Percentiles rank a stretch among this genome's conserved stretches.
Evolutionary conservation across 257 asterid genomes (phyloP).

Genomic region (Solanum medicagineum): DNA sequence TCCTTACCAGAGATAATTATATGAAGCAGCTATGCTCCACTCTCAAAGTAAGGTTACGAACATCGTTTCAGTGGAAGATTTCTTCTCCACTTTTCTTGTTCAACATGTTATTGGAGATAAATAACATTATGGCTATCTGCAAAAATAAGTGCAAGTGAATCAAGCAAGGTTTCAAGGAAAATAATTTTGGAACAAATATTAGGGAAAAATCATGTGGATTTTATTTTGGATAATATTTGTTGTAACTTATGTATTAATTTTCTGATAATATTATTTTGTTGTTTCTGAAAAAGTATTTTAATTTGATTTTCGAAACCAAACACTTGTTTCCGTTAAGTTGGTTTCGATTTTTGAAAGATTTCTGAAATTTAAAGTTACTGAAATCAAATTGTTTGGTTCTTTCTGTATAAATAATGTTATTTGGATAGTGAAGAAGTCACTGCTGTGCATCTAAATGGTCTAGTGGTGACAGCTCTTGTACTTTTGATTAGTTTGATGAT

Average conservation of each 20-base stretch:
- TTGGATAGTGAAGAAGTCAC: background rate
- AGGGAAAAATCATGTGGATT: background rate
- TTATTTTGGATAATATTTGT: background rate
- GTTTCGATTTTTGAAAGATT: background rate
- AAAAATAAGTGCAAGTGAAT: background rate
- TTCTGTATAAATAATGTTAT: background rate
- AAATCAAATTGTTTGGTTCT: background rate
- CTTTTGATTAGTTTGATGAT: background rate
- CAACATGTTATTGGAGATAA: background rate
- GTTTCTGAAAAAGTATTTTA: background rate
- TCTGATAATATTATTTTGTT: background rate
- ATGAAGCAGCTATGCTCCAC: conserved; percentile 88
- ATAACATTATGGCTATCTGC: background rate
- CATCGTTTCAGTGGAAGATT: background rate
- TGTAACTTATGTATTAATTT: background rate
- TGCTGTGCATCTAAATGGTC: background rate
- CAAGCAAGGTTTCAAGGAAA: background rate
- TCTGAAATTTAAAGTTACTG: background rate
- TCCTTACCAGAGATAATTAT: conserved; percentile 71
- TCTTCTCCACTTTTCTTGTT: background rate
- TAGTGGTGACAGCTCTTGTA: background rate
- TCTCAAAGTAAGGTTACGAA: conserved; percentile 54
- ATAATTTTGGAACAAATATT: background rate
- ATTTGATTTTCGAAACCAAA: background rate
- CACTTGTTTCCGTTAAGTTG: background rate